These are phyloP conservation scores for Neoboletus brunneissimus DNA, from an alignment of 768 basidiomycete species.

Conservation along the genomic window DNA sequence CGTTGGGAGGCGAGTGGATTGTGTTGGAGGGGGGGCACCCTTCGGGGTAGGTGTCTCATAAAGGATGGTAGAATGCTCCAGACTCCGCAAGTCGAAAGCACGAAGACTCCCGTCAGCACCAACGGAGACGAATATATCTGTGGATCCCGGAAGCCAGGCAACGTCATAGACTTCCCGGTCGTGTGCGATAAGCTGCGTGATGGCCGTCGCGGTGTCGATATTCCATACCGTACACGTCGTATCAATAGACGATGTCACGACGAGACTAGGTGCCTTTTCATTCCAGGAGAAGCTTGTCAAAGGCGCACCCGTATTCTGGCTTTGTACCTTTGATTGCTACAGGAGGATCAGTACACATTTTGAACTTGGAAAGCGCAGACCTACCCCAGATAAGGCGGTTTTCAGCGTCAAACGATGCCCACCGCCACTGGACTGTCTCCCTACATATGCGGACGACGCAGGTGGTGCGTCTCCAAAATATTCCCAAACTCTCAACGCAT, in stretches of 20 bases:
- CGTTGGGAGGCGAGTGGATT: slow-evolving; percentile 66
- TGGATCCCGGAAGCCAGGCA: slow-evolving; percentile 95
- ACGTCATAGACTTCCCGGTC: slow-evolving; percentile 97
- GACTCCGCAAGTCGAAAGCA: slow-evolving; percentile 92
- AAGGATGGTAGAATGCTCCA: slow-evolving; percentile 97
- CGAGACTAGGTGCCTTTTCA: slow-evolving; percentile 81
- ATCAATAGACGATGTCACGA: slow-evolving; percentile 97
- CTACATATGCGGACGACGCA: slow-evolving; percentile 63
- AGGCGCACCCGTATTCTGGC: slow-evolving; percentile 79
- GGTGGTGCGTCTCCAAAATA: slow-evolving; percentile 66
- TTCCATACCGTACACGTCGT: slow-evolving; percentile 99
- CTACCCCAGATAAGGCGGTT: slow-evolving; percentile 77
- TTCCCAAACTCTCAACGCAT: slow-evolving; percentile 91
- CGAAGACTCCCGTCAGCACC: slow-evolving; percentile 96
- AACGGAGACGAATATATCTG: slow-evolving; percentile 97
- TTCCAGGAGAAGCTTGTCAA: slow-evolving; percentile 99
- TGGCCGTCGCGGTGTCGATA: slow-evolving; percentile 86
- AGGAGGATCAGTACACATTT: slow-evolving; percentile 12
- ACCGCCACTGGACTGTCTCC: slow-evolving; percentile 52
- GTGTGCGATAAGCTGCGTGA: slow-evolving; percentile 97
- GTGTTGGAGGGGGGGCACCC: slow-evolving; percentile 56
- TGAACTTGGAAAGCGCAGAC: slow-evolving; percentile 29
- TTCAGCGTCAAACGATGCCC: slow-evolving; percentile 70
- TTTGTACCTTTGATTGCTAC: slow-evolving; percentile 89
- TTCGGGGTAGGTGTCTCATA: slow-evolving; percentile 91